Evolutionary conservation across 176 grass and related monocot genomes (phyloP).

Genomic region (Zoysia japonica): DNA sequence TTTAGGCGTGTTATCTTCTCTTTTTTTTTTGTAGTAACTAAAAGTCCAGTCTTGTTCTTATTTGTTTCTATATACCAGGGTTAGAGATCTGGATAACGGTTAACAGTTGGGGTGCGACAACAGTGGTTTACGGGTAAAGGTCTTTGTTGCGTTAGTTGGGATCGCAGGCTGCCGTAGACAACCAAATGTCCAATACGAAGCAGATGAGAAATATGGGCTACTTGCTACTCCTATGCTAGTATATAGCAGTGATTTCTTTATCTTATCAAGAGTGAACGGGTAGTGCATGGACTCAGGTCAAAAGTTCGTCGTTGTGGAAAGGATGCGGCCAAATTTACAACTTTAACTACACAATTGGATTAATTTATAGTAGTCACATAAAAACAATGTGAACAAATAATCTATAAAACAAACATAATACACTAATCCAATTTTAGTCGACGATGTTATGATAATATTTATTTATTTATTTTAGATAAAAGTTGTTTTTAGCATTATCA

Average conservation of each 20-base stretch:
- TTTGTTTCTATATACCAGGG: no score
- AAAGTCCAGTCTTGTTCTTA: no score
- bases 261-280: neutral
- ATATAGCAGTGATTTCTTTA: no score
- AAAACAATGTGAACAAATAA: neutral
- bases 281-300: constrained; percentile 1
- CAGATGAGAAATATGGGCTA: neutral
- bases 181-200: neutral
- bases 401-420: neutral
- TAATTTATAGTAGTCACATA: neutral
- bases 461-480: no score
- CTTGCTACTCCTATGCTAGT: no score
- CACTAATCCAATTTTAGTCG: neutral
- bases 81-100: neutral
- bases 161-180: neutral
- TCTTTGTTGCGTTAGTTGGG: neutral
- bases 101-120: neutral
- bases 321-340: neutral
- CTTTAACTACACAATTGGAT: no score
- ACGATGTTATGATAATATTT: neutral
- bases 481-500: no score
- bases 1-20: no score
- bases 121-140: neutral
- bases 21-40: no score
- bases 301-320: neutral